Evolutionary conservation across 495 filamentous ascomycete species (phyloP).

Genomic region (Pseudotulostoma volvatum): DNA sequence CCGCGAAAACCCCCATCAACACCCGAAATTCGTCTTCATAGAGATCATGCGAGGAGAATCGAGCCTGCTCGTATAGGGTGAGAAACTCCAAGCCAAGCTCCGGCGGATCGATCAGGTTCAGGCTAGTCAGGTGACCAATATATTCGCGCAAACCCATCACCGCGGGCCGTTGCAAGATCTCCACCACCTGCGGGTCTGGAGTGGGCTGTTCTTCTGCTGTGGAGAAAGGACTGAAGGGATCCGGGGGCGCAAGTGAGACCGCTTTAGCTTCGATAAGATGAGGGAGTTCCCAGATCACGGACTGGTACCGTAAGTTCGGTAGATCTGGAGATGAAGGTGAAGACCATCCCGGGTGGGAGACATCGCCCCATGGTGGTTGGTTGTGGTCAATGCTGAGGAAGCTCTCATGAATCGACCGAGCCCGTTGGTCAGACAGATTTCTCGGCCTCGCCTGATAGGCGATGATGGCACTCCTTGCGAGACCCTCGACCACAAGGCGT

Average conservation of each 20-base stretch:
- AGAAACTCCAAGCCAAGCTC: conserved; percentile 48
- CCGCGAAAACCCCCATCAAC: conserved; percentile 77
- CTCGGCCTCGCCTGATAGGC: conserved; percentile 65
- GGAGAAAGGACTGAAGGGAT: conserved; percentile 19
- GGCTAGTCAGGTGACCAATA: conserved; percentile 45
- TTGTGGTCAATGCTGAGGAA: conserved; percentile 20
- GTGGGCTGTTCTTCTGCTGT: conserved; percentile 12
- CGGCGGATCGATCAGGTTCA: conserved; percentile 46
- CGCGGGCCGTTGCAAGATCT: conserved; percentile 50
- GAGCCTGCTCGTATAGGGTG: conserved; percentile 59
- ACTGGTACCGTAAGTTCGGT: conserved; percentile 61
- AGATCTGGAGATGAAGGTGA: conserved; percentile 58
- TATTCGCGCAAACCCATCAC: conserved; percentile 73
- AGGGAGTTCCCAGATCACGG: conserved; percentile 73
- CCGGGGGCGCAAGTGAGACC: conserved; percentile 53
- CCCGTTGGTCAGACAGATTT: conserved; percentile 18
- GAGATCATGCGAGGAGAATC: conserved; percentile 50
- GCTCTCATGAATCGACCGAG: conserved; percentile 16
- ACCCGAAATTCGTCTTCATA: conserved; percentile 55
- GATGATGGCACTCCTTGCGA: conserved; percentile 63
- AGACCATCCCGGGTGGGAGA: conserved; percentile 82
- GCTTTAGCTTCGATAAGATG: conserved; percentile 90
- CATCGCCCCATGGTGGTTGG: conserved; percentile 54
- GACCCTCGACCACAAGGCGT: conserved; percentile 51
- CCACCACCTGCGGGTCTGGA: conserved; percentile 47